Conservation (phyloP, 192 early-diverging fungal genomes). For the Coemansia sp. region DNA sequence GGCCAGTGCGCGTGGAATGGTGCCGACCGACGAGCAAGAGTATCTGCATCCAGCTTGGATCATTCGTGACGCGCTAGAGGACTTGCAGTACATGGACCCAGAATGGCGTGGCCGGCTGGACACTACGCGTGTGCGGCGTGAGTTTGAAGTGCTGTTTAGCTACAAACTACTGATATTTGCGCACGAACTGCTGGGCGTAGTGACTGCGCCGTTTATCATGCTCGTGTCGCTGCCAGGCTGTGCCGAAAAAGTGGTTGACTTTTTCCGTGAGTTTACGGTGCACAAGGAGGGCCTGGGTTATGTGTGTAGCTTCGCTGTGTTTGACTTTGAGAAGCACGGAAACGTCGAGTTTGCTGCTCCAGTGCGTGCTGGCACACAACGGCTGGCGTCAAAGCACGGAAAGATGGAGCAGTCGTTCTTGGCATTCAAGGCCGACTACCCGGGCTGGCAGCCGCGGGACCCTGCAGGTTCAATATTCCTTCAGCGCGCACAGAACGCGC, state of each 20-base stretch:
- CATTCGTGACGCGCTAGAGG: conserved; percentile 75
- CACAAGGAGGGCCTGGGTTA: conserved; percentile 88
- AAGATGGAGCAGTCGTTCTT: conserved; percentile 99
- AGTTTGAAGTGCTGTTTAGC: conserved; percentile 79
- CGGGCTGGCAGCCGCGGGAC: conserved; percentile 87
- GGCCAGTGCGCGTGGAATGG: conserved; percentile 76
- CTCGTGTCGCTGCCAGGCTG: conserved; percentile 72
- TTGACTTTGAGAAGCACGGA: conserved; percentile 90
- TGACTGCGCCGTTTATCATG: conserved; percentile 83
- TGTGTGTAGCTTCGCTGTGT: conserved; percentile 95
- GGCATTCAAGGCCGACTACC: conserved; percentile 93
- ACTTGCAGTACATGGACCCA: conserved; percentile 87
- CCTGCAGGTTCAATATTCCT: conserved; percentile 79
- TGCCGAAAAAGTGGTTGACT: conserved; percentile 81
- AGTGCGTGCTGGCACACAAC: conserved; percentile 55
- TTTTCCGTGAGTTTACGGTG: conserved; percentile 93
- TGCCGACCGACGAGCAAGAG: conserved; percentile 74
- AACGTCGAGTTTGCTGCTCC: conserved; percentile 86
- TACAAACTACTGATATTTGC: conserved; percentile 77
- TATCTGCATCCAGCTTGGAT: conserved; percentile 79
- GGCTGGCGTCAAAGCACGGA: conserved; percentile 76
- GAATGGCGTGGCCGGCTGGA: conserved; percentile 83
- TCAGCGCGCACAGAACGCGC: conserved; percentile 55
- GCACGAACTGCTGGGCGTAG: conserved; percentile 76
- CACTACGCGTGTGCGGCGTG: conserved; percentile 75